phyloP scores from a whole-genome alignment of 176 grass and related monocot species.

The Oryza brachyantha region DNA sequence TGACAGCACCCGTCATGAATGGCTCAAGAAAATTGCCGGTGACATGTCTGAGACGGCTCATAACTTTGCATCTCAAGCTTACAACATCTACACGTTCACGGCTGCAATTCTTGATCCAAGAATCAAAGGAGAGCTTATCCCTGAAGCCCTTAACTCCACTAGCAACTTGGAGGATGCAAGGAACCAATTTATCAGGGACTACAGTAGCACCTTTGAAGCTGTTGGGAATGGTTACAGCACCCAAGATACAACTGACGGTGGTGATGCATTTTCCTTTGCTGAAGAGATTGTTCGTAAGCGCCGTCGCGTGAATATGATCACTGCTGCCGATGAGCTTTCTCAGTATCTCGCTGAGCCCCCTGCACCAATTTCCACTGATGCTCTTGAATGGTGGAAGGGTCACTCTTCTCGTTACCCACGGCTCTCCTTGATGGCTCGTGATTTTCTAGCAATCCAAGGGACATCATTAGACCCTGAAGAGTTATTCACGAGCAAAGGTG shows the following conservation, averaged over 20 bases:
- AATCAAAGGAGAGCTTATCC: conserved; percentile 85
- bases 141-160: conserved; percentile 63
- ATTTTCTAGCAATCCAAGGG: conserved; percentile 82
- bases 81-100: conserved; percentile 75
- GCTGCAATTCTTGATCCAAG: conserved; percentile 89
- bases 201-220: conserved; percentile 59
- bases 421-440: conserved; percentile 87
- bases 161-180: conserved; percentile 79
- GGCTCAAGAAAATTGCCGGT: conserved; percentile 73
- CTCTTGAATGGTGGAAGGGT: conserved; percentile 86
- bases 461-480: conserved; percentile 76
- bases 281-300: conserved; percentile 92
- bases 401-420: conserved; percentile 75
- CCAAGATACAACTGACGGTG: conserved; percentile 45
- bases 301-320: conserved; percentile 55
- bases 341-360: conserved; percentile 78
- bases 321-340: conserved; percentile 71
- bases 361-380: conserved; percentile 66
- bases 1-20: conserved; percentile 54
- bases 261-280: conserved; percentile 74
- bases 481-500: conserved; percentile 80
- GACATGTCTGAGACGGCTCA: conserved; percentile 62
- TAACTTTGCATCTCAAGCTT: conserved; percentile 60
- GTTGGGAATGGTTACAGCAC: conserved; percentile 43
- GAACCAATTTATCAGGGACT: conserved; percentile 73